phyloP scores from a whole-genome alignment of 768 basidiomycete genomes.

The Mycena sanguinolenta region DNA sequence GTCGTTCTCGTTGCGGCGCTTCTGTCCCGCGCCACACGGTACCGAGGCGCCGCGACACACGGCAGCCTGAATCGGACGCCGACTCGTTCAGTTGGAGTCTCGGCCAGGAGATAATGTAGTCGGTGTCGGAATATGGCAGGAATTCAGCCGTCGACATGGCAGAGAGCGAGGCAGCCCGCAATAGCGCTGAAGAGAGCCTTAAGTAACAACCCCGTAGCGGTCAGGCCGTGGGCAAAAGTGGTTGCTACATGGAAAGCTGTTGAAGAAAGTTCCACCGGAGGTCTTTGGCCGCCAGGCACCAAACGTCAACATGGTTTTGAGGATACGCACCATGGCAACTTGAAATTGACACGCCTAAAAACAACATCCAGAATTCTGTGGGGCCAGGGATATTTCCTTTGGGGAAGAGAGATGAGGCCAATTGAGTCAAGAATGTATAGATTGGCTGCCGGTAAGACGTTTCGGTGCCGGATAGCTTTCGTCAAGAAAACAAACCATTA shows the following conservation, averaged over 20 bases:
- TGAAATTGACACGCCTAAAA: not conserved
- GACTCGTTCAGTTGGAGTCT: not conserved
- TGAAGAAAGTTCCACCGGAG: constrained; percentile 13
- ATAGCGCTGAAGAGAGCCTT: not conserved
- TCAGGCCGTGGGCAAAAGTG: not conserved
- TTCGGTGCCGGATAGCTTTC: no score
- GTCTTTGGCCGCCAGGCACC: not conserved
- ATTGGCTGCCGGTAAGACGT: no score
- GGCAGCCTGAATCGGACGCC: not conserved
- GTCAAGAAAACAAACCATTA: no score
- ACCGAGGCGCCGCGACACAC: constrained; percentile 21
- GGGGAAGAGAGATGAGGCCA: no score
- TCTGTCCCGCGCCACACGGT: constrained; percentile 10
- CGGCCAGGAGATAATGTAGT: no score
- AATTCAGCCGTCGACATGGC: not conserved
- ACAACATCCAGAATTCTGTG: not conserved
- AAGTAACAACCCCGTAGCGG: not conserved
- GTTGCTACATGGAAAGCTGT: constrained; percentile 21
- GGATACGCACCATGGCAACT: not conserved
- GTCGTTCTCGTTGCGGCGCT: not conserved
- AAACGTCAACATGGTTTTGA: constrained; percentile 1
- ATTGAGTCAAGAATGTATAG: no score
- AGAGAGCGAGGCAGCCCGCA: not conserved
- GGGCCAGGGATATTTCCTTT: not conserved
- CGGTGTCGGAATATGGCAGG: not conserved